Evolutionary conservation across 352 stramenopile species (phyloP), one percentile per base, ranked within the genome.

Genomic region (Phytophthora cactorum): DNA sequence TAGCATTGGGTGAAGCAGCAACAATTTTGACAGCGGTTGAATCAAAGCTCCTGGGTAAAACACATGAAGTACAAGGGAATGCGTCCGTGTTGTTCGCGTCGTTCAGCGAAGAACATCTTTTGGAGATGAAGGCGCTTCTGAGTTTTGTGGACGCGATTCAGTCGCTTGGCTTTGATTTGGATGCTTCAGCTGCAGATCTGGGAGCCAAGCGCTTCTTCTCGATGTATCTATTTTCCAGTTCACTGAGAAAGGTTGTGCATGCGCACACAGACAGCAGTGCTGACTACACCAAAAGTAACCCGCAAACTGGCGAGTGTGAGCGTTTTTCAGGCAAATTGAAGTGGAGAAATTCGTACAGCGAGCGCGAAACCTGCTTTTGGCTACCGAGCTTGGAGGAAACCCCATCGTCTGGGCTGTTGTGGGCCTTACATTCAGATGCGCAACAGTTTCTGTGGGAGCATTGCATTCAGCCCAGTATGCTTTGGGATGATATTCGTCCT

Each of bases 381-480:
- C 31, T 51, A 28, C 65, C 53, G 54, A 74, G 66, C 31, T 62
- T 90, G 46, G 66, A 79, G 8, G 82, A 95, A 32, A 72, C 71
- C 5, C 88, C 88, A 22, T 93, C 85, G 3, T 96, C 88, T 27
- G 86, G 78, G 1, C 59, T 94, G 8, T 32, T 92, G 15, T 96
- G 88, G 88, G 88, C 86, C 7, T 66, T 96, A n/a, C 88, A 94
- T 43, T 96, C 88, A 15, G 82, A 91, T 60, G 81, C 88, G n/a
- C 86, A 94, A 34, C 70, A 82, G 38, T 92, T 96, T 66, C 57
- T 96, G 29, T 70, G 84, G 32, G 84, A 93, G 34, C 80, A 90
- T 43, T 92, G 81, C 39, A 81, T 93, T 47, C 51, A 75, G 22
- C 69, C 79, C 1, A 66, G 82, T 41, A 78, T 88, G 54, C 78